Conservation (phyloP, 805 yeast species). For the Saturnispora sanitii region DNA sequence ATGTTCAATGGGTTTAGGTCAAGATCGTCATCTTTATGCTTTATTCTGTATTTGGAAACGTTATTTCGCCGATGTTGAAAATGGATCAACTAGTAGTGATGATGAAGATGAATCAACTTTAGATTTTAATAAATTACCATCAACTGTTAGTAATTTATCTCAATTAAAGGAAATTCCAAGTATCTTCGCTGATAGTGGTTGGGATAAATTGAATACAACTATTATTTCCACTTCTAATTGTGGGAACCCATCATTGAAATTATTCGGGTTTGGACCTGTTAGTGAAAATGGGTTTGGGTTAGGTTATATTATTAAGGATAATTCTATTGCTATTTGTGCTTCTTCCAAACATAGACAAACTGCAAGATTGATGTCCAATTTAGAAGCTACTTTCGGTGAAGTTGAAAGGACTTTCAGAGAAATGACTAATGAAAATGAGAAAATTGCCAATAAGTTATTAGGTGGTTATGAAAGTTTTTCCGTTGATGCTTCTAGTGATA, state of each 20-base stretch:
- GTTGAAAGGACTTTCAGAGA: conserved; percentile 40
- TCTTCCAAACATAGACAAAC: conserved; percentile 88
- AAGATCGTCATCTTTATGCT: conserved; percentile 85
- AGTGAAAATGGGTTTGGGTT: conserved; percentile 87
- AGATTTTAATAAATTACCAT: conserved; percentile 21
- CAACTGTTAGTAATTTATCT: conserved; percentile 15
- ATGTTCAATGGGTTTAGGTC: conserved; percentile 75
- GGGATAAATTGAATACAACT: conserved; percentile 78
- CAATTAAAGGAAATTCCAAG: conserved; percentile 45
- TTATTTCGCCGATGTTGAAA: conserved; percentile 27
- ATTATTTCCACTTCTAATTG: conserved; percentile 80
- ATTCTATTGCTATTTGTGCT: conserved; percentile 69
- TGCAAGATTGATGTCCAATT: conserved; percentile 59
- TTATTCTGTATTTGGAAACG: conserved; percentile 80
- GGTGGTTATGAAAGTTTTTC: conserved; percentile 90
- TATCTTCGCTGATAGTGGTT: conserved; percentile 75
- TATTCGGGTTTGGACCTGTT: conserved; percentile 90
- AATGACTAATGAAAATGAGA: conserved; percentile 19
- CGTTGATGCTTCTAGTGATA: conserved; percentile 42
- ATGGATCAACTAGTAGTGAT: conserved; percentile 7
- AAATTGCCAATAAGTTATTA: conserved; percentile 31
- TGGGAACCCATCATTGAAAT: conserved; percentile 80
- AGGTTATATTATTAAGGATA: conserved; percentile 78
- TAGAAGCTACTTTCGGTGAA: conserved; percentile 52
- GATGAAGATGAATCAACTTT: conserved; percentile 25